Conservation (phyloP, 1,139 yeast species). For the Pneumocystis murina region DNA sequence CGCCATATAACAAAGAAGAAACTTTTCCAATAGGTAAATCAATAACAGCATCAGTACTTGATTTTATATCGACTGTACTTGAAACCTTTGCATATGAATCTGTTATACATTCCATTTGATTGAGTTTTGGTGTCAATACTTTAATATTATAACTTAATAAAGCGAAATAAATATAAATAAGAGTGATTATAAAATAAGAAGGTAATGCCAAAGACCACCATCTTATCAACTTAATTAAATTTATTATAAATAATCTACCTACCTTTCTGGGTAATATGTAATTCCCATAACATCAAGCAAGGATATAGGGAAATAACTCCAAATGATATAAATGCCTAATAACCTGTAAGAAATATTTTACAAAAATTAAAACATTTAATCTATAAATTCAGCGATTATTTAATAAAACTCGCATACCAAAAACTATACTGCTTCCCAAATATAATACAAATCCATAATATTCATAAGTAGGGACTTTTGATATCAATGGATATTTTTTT, state of each 20-base stretch:
- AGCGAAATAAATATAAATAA: constrained; percentile 59
- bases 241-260: background rate
- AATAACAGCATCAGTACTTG: constrained; percentile 67
- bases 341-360: background rate
- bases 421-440: constrained; percentile 9
- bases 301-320: constrained; percentile 55
- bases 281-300: constrained; percentile 41
- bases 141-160: constrained; percentile 62
- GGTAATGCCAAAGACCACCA: constrained; percentile 83
- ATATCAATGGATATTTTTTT: background rate
- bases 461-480: constrained; percentile 12
- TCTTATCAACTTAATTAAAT: background rate
- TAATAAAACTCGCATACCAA: background rate
- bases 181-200: constrained; percentile 46
- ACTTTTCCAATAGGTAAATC: constrained; percentile 65
- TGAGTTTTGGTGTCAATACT: constrained; percentile 43
- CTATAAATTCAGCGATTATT: background rate
- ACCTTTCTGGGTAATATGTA: constrained; percentile 59
- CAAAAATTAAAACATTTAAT: background rate
- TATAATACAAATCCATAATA: constrained; percentile 13
- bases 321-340: constrained; percentile 35
- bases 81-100: constrained; percentile 43
- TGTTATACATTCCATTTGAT: constrained; percentile 47
- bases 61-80: constrained; percentile 30
- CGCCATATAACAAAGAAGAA: background rate